phyloP scores from a whole-genome alignment of 1,284 basidiomycete genomes.

The Cutaneotrichosporon cyanovorans region DNA sequence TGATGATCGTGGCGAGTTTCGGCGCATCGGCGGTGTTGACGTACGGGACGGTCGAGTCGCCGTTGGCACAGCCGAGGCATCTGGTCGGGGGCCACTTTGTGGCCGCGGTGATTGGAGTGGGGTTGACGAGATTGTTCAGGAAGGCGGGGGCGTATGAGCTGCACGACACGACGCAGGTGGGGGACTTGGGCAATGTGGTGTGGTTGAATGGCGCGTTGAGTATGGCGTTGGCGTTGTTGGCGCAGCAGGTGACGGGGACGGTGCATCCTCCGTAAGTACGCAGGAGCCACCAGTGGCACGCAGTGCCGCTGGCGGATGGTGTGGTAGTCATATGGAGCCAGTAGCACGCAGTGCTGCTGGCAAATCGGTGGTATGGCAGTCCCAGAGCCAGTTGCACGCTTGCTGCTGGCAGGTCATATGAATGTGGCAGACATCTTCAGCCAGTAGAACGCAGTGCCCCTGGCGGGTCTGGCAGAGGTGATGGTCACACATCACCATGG shows the following conservation, averaged over 20 bases:
- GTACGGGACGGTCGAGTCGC: conserved; percentile 56
- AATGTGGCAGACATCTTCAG: too few relatives aligned
- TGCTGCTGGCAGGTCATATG: too few relatives aligned
- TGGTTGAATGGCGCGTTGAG: conserved; percentile 56
- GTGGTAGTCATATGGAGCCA: too few relatives aligned
- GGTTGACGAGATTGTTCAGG: conserved; percentile 55
- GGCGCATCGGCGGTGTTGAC: conserved; percentile 57
- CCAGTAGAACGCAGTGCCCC: too few relatives aligned
- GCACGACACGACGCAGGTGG: conserved; percentile 21
- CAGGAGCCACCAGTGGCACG: too few relatives aligned
- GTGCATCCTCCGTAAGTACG: conserved; percentile 53
- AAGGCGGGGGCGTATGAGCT: conserved; percentile 46
- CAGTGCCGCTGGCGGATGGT: neutral
- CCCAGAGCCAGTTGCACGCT: too few relatives aligned
- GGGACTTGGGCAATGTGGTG: conserved; percentile 39
- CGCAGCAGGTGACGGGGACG: conserved; percentile 55
- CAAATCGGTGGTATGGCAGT: too few relatives aligned
- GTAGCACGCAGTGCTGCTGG: too few relatives aligned
- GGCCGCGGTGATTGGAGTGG: conserved; percentile 53
- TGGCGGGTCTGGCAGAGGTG: too few relatives aligned
- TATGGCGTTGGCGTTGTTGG: conserved; percentile 51
- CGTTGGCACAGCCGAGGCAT: conserved; percentile 57
- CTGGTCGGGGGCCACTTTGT: conserved; percentile 55
- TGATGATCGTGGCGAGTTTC: conserved; percentile 51
- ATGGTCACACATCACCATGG: too few relatives aligned